Base-by-base conservation (phyloP, 805 yeast species). In the Pichia exigua region DNA sequence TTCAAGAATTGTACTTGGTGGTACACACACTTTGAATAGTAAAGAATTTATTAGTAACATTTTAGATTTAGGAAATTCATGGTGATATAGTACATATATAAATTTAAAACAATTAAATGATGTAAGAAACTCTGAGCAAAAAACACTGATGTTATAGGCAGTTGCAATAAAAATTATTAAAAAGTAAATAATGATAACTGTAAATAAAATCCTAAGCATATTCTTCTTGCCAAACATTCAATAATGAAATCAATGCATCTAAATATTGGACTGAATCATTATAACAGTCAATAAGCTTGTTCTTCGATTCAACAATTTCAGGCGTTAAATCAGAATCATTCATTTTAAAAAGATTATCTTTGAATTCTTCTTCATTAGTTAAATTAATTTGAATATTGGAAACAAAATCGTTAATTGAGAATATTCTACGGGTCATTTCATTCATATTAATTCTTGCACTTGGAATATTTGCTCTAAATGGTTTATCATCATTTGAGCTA, bases 331-430 rank as follows among this genome's bases (percentile, higher is more conserved):
- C 53, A 5, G 72, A 75, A 11, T 54, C 55, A 7, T 57, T 56
- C 47, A 63, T 54, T 20, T 55, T 53, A 20, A 65, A 56, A 11
- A 66, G 47, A 39, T 59, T 58, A 42, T 62, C 72, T 50, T 82
- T 81, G 43, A 76, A 78, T n/a, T 75, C 70, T 57, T 83, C 83
- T 59, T 90, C 96, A 48, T 78, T 79, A 45, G 84, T 83, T 54
- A 92, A 70, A 62, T 92, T 98, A 55, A 83, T 68, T 65, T 90
- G 96, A 1, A 95, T 86, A 49, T 96, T 75, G 13, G 91, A 88
- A 26, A 92, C 78, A 75, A 91, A 94, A 68, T 94, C 98, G 59
- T 92, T 70, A 21, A 92, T 92, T 1, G 97, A 95, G 2, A 88
- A 85, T 2, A 90, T 86, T 53, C 99, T 77, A 61, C 88, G 82